A percentile compares a stretch with the other conserved stretches of the same genome.
Evolutionary conservation across 1,284 basidiomycete genomes (phyloP).

Genomic region (Cutaneotrichosporon daszewskae): DNA sequence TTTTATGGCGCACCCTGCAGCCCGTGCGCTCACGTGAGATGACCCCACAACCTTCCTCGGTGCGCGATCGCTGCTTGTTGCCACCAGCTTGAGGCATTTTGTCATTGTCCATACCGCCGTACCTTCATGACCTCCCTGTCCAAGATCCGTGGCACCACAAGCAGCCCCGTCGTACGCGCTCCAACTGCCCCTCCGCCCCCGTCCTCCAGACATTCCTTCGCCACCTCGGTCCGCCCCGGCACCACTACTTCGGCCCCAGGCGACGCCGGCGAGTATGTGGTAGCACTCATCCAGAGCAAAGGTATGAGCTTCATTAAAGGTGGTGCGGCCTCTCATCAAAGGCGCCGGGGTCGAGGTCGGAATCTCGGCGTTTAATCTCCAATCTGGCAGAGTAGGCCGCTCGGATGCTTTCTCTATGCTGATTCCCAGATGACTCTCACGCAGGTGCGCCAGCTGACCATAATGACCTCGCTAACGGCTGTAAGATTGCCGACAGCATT

Average conservation of each 20-base stretch:
- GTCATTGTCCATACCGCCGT: no score
- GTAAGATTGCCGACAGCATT: constrained; percentile 65
- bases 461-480: not conserved
- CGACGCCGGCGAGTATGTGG: constrained; percentile 20
- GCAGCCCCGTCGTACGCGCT: no score
- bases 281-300: constrained; percentile 26
- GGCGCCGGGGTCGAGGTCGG: constrained; percentile 63
- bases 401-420: no score
- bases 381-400: constrained; percentile 66
- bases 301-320: constrained; percentile 5
- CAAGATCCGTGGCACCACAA: no score
- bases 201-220: no score
- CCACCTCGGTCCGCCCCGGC: constrained; percentile 1
- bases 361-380: constrained; percentile 72
- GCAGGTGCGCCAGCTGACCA: constrained; percentile 14
- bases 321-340: not conserved
- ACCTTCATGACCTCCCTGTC: no score
- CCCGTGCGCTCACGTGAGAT: no score
- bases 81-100: no score
- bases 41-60: no score
- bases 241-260: not conserved
- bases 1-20: no score
- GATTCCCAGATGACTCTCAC: constrained; percentile 8
- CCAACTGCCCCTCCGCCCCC: no score
- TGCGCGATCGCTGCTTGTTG: no score